Conservation (phyloP, 75 land plant species). For the Selaginella tamariscina region DNA sequence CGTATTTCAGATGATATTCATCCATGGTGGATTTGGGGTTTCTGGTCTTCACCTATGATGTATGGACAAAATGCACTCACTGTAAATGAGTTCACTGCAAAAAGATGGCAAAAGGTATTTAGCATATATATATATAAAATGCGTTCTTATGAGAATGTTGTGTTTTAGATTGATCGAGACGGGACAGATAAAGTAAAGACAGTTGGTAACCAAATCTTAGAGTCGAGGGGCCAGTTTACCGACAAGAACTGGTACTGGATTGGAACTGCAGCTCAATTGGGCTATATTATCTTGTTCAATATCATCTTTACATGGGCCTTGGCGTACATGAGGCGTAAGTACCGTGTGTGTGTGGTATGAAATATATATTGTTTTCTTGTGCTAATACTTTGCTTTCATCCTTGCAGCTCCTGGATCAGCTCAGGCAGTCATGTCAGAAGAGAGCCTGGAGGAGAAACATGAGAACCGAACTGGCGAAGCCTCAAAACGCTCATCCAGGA, state of each 20-base stretch:
- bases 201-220: conserved; percentile 27
- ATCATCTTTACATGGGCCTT: conserved; percentile 41
- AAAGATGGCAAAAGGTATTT: conserved; percentile 12
- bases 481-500: background rate
- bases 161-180: too few relatives aligned
- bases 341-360: too few relatives aligned
- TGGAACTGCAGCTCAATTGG: conserved; percentile 45
- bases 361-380: background rate
- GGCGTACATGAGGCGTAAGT: conserved; percentile 54
- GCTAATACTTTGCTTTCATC: background rate
- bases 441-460: conserved; percentile 1
- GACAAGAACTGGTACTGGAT: conserved; percentile 58
- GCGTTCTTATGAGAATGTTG: too few relatives aligned
- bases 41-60: conserved; percentile 17
- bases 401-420: conserved; percentile 34
- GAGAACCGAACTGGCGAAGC: background rate
- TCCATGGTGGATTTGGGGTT: conserved; percentile 78
- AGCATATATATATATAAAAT: too few relatives aligned
- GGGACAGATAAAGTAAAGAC: background rate
- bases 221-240: conserved; percentile 27
- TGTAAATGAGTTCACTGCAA: conserved; percentile 1
- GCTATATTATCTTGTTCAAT: conserved; percentile 50
- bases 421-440: conserved; percentile 28
- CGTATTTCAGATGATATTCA: conserved; percentile 40
- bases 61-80: conserved; percentile 7